Percentiles rank a stretch among this genome's conserved stretches.
Evolutionary conservation across 306 rosid genomes (phyloP).

Genomic region (Cotoneaster glaucophyllus): DNA sequence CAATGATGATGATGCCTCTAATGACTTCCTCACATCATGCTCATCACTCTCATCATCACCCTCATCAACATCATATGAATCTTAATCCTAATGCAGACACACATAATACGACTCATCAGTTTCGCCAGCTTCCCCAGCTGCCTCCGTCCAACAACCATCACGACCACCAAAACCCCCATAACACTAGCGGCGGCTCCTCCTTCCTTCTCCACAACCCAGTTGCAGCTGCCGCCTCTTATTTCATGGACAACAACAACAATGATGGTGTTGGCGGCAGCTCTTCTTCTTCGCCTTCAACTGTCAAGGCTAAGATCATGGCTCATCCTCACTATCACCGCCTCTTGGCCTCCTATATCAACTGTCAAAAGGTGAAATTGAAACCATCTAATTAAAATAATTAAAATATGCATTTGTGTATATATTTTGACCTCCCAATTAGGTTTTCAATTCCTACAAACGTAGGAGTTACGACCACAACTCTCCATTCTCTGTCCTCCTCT

Average conservation of each 20-base stretch:
- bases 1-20: conserved; percentile 63
- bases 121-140: conserved; percentile 24
- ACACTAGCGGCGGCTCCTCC: conserved; percentile 16
- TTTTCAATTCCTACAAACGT: neutral
- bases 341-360: conserved; percentile 73
- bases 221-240: conserved; percentile 34
- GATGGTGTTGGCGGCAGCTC: conserved; percentile 10
- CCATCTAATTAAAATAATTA: neutral
- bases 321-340: conserved; percentile 99
- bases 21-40: conserved; percentile 34
- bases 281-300: conserved; percentile 36
- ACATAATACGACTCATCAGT: conserved; percentile 19
- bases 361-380: conserved; percentile 67
- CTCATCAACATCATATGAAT: conserved; percentile 20
- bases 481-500: neutral
- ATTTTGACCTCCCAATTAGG: neutral
- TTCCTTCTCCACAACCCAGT: conserved; percentile 28
- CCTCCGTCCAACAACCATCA: conserved; percentile 5
- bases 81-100: conserved; percentile 23
- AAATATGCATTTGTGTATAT: too few species aligned
- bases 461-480: neutral
- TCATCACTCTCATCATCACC: conserved; percentile 7
- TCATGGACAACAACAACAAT: conserved; percentile 50
- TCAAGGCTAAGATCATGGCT: conserved; percentile 87
- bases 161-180: neutral